Conservation (phyloP, 2,329 filamentous ascomycete genomes). For the Fusarium transvaalense region DNA sequence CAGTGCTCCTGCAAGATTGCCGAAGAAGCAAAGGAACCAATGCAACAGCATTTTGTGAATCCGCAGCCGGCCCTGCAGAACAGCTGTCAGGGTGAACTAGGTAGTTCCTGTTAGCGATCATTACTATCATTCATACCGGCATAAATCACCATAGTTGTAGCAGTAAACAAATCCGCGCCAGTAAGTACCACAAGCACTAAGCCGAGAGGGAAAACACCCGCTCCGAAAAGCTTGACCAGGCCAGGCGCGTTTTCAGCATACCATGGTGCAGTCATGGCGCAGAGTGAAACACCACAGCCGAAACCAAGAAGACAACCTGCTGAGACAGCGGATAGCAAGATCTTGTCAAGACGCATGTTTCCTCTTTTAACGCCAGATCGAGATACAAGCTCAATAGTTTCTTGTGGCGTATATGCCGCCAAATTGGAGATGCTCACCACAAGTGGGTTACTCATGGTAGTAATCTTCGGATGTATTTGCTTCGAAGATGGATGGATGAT, state of each 20-base stretch:
- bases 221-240: constrained; percentile 42
- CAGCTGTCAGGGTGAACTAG: constrained; percentile 45
- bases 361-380: constrained; percentile 39
- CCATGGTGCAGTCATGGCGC: constrained; percentile 42
- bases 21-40: constrained; percentile 62
- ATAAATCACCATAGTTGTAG: constrained; percentile 39
- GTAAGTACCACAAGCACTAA: constrained; percentile 40
- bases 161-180: constrained; percentile 42
- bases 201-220: constrained; percentile 42
- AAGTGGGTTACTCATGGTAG: constrained; percentile 36
- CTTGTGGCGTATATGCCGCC: constrained; percentile 40
- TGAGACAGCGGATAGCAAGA: constrained; percentile 42
- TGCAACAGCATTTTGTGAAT: constrained; percentile 46
- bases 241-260: constrained; percentile 43
- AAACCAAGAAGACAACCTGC: constrained; percentile 42
- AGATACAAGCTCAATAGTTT: constrained; percentile 41
- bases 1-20: constrained; percentile 62
- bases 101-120: neutral
- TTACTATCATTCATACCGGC: fast-evolving
- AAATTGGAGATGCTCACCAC: constrained; percentile 36
- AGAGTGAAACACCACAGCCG: constrained; percentile 41
- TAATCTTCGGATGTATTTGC: neutral
- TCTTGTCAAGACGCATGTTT: constrained; percentile 35
- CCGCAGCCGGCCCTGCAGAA: constrained; percentile 36
- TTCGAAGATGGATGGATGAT: too few relatives aligned